These are phyloP conservation scores for Dianthus caryophyllus DNA, from an alignment of 148 eudicot species.

Conservation along the genomic window DNA sequence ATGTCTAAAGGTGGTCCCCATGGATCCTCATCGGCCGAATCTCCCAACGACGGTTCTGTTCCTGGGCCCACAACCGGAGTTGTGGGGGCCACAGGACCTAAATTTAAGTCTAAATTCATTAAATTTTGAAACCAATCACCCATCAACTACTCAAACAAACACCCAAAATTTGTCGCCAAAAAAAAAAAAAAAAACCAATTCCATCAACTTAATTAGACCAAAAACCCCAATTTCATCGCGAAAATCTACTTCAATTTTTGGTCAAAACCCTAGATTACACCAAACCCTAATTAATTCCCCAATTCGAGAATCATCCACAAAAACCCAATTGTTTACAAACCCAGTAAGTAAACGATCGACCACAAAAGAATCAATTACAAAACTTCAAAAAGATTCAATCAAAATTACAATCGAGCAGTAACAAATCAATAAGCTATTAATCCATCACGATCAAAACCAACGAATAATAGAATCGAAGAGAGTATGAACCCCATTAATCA, in stretches of 20 bases:
- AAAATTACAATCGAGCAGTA: neutral
- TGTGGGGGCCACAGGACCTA: conserved; percentile 53
- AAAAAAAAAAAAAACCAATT: too few relatives aligned
- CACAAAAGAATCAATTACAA: neutral
- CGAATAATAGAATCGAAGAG: neutral
- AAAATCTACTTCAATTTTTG: neutral
- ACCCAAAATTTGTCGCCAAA: conserved; percentile 1
- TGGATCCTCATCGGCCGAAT: conserved; percentile 43
- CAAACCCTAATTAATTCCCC: conserved; percentile 18
- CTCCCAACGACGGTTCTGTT: conserved; percentile 29
- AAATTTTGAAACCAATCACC: conserved; percentile 51
- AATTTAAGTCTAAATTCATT: conserved; percentile 88
- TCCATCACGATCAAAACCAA: neutral
- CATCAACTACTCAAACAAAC: conserved; percentile 33
- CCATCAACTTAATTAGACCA: neutral
- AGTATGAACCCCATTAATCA: conserved; percentile 5
- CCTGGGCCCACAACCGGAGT: conserved; percentile 33
- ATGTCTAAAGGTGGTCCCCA: conserved; percentile 37
- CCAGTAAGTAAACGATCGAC: neutral
- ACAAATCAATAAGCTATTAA: neutral
- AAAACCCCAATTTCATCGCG: neutral
- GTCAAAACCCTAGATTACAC: conserved; percentile 9
- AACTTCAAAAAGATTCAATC: neutral
- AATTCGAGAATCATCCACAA: conserved; percentile 13
- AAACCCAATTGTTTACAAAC: conserved; percentile 9